These are phyloP conservation scores for Penicillium sp. DNA, from an alignment of 2,329 filamentous ascomycete species.

Conservation along the genomic window DNA sequence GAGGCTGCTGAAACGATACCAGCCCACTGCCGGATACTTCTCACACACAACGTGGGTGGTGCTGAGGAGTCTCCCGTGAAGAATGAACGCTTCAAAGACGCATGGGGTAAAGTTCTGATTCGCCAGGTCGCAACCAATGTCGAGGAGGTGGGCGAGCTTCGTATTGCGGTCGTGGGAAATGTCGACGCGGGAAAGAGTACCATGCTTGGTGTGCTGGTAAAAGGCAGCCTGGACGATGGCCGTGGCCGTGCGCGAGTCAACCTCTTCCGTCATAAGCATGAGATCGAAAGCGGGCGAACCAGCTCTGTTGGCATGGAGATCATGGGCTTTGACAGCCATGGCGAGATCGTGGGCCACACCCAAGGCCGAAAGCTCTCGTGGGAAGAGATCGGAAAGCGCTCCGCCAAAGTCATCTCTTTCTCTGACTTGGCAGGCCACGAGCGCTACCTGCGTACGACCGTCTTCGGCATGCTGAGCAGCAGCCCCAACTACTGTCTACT, in stretches of 20 bases:
- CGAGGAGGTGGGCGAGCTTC: conserved; percentile 90
- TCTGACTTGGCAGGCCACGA: conserved; percentile 95
- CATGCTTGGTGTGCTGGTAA: conserved; percentile 91
- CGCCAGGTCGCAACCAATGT: conserved; percentile 71
- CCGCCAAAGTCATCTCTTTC: conserved; percentile 94
- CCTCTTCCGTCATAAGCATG: conserved; percentile 95
- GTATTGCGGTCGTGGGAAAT: conserved; percentile 96
- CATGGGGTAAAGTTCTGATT: conserved; percentile 83
- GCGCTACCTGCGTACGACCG: conserved; percentile 90
- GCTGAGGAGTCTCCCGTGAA: conserved; percentile 68
- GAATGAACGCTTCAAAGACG: conserved; percentile 69
- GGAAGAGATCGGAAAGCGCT: conserved; percentile 96
- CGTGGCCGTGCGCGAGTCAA: conserved; percentile 92
- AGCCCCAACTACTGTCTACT: conserved; percentile 96
- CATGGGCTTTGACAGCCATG: conserved; percentile 89
- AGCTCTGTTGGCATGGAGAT: conserved; percentile 99
- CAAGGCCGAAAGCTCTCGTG: conserved; percentile 87
- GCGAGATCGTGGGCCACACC: conserved; percentile 78
- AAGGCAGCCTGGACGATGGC: conserved; percentile 92
- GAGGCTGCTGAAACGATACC: conserved; percentile 65
- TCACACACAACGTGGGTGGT: conserved; percentile 89
- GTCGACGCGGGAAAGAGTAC: conserved; percentile 98
- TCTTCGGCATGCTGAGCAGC: conserved; percentile 90
- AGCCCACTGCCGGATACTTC: conserved; percentile 77
- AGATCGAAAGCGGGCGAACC: conserved; percentile 92